These are phyloP conservation scores for Ustulina deusta DNA, from an alignment of 2,329 filamentous ascomycete genomes.

Conservation along the genomic window DNA sequence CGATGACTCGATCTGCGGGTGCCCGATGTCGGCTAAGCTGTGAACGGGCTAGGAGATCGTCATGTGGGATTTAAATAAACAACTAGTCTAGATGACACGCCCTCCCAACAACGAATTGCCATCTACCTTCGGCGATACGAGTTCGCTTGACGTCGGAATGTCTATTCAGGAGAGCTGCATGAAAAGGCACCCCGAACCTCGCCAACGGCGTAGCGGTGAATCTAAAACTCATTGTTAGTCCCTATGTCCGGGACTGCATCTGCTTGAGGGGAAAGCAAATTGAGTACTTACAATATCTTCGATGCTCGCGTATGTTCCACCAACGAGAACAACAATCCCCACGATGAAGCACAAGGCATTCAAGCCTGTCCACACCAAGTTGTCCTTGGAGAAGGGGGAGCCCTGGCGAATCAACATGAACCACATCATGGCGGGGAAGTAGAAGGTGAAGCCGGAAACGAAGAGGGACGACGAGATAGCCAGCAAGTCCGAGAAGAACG, in stretches of 20 bases:
- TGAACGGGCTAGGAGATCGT: not conserved
- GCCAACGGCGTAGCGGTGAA: conserved; percentile 43
- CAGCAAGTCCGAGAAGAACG: conserved; percentile 78
- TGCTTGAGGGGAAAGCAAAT: not conserved
- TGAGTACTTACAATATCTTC: conserved; percentile 50
- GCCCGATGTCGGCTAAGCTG: conserved; percentile 6
- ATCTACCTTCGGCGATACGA: conserved; percentile 9
- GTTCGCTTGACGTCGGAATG: conserved; percentile 7
- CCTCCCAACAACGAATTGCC: conserved; percentile 20
- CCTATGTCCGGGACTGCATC: not conserved
- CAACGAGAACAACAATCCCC: conserved; percentile 49
- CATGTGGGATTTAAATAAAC: conserved; percentile 1
- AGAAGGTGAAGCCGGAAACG: conserved; percentile 60
- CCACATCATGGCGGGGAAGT: conserved; percentile 53
- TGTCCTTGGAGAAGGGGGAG: conserved; percentile 47
- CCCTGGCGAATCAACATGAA: conserved; percentile 52
- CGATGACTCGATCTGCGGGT: not conserved
- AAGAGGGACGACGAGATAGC: conserved; percentile 64
- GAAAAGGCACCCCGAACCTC: conserved; percentile 46
- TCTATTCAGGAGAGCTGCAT: conserved; percentile 25
- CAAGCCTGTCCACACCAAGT: conserved; percentile 42
- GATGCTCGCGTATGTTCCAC: conserved; percentile 51
- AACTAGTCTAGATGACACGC: conserved; percentile 7
- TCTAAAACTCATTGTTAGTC: conserved; percentile 39
- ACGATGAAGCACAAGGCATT: conserved; percentile 49